Percentiles rank a stretch among this genome's conserved stretches.
phyloP scores from a whole-genome alignment of 805 yeast genomes.

The Metschnikowia lunata region DNA sequence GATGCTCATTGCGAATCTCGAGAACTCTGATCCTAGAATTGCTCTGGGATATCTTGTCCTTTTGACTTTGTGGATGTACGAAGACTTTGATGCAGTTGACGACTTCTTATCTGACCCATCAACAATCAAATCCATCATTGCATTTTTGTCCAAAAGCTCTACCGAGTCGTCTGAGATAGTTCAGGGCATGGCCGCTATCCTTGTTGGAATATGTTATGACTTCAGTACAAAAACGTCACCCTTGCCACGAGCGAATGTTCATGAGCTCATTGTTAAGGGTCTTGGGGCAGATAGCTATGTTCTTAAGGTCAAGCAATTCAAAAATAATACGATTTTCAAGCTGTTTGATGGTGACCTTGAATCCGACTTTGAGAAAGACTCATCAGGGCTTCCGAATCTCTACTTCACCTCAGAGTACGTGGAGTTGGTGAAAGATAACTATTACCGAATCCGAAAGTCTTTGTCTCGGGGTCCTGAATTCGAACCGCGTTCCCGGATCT shows the following conservation, averaged over 20 bases:
- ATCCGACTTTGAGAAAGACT: constrained; percentile 46
- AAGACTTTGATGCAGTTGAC: constrained; percentile 67
- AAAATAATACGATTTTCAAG: constrained; percentile 52
- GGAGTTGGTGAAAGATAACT: constrained; percentile 63
- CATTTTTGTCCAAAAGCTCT: constrained; percentile 49
- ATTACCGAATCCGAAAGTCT: constrained; percentile 60
- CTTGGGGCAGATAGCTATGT: constrained; percentile 79
- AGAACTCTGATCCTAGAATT: constrained; percentile 63
- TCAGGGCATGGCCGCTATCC: constrained; percentile 67
- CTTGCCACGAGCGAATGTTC: constrained; percentile 54
- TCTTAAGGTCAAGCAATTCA: constrained; percentile 67
- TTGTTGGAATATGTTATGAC: constrained; percentile 78
- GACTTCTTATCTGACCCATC: constrained; percentile 69
- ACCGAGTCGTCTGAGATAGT: constrained; percentile 50
- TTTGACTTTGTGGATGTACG: constrained; percentile 71
- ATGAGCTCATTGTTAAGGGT: constrained; percentile 59
- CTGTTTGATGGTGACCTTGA: constrained; percentile 40
- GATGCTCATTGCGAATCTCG: constrained; percentile 60
- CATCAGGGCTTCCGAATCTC: constrained; percentile 83
- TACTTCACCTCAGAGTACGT: constrained; percentile 67
- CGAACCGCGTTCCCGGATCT: constrained; percentile 65
- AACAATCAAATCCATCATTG: constrained; percentile 60
- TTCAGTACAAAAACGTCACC: constrained; percentile 64
- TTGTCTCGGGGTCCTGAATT: constrained; percentile 67
- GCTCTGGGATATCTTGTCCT: constrained; percentile 75